A percentile compares a stretch with the other conserved stretches of the same genome.
phyloP scores from a whole-genome alignment of 805 yeast genomes.

The Wickerhamomyces alni region DNA sequence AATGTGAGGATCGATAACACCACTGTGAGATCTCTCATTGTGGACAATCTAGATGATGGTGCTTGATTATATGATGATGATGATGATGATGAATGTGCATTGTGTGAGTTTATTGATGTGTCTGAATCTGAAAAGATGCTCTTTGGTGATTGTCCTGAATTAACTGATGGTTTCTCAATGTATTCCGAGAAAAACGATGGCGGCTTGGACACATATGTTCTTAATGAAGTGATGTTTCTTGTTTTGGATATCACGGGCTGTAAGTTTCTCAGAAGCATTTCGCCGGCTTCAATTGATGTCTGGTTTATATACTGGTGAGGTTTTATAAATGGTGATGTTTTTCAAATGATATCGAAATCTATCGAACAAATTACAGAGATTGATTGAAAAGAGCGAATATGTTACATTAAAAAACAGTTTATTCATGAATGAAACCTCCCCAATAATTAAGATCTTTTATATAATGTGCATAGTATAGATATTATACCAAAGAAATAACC shows the following conservation, averaged over 20 bases:
- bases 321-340: too few species aligned
- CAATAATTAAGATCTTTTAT: neutral
- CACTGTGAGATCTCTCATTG: constrained; percentile 34
- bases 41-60: constrained; percentile 2
- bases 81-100: neutral
- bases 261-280: too few species aligned
- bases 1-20: constrained; percentile 37
- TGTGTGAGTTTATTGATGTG: neutral
- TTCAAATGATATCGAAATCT: too few species aligned
- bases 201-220: constrained; percentile 13
- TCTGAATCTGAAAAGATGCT: neutral
- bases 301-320: too few species aligned
- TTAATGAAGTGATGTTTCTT: too few species aligned
- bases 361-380: too few species aligned
- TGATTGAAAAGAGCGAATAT: constrained; percentile 14
- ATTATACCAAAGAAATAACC: constrained; percentile 16
- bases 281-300: too few species aligned
- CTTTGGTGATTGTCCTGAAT: neutral
- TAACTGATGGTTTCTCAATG: neutral
- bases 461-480: neutral
- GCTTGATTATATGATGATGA: neutral
- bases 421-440: neutral
- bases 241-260: too few species aligned
- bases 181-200: constrained; percentile 15
- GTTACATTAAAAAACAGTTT: constrained; percentile 14